These are phyloP conservation scores for Podospora australis DNA, from an alignment of 495 filamentous ascomycete species.

Conservation along the genomic window DNA sequence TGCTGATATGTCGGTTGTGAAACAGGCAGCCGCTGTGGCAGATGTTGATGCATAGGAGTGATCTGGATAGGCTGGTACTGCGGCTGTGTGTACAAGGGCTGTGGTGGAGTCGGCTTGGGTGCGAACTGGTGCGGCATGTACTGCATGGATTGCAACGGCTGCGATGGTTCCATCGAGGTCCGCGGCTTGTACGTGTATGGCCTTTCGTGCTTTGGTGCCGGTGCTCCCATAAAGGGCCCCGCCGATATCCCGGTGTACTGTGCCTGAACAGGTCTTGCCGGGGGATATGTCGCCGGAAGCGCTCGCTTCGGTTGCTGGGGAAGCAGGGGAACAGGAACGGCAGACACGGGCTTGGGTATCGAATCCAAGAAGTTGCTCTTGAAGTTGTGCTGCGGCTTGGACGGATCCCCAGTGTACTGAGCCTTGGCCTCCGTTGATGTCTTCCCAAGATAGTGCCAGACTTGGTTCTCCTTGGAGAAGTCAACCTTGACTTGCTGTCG, in stretches of 20 bases:
- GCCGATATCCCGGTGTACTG: background rate
- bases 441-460: constrained; percentile 87
- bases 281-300: constrained; percentile 11
- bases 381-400: constrained; percentile 45
- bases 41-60: constrained; percentile 1
- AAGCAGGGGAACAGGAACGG: constrained; percentile 17
- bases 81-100: constrained; percentile 12
- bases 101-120: constrained; percentile 20
- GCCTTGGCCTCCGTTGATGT: constrained; percentile 86
- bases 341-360: constrained; percentile 44
- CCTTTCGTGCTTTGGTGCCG: constrained; percentile 29
- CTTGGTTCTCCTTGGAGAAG: constrained; percentile 58
- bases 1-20: constrained; percentile 10
- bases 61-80: constrained; percentile 8
- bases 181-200: constrained; percentile 53
- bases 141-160: constrained; percentile 17
- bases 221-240: background rate
- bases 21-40: constrained; percentile 5
- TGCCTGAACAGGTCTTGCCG: background rate
- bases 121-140: constrained; percentile 37
- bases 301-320: constrained; percentile 17
- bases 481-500: constrained; percentile 52
- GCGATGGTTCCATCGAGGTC: constrained; percentile 27
- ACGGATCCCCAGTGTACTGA: constrained; percentile 81
- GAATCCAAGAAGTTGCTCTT: constrained; percentile 60